phyloP scores from a whole-genome alignment of 2,329 filamentous ascomycete species.

The Verticillium nubilum region DNA sequence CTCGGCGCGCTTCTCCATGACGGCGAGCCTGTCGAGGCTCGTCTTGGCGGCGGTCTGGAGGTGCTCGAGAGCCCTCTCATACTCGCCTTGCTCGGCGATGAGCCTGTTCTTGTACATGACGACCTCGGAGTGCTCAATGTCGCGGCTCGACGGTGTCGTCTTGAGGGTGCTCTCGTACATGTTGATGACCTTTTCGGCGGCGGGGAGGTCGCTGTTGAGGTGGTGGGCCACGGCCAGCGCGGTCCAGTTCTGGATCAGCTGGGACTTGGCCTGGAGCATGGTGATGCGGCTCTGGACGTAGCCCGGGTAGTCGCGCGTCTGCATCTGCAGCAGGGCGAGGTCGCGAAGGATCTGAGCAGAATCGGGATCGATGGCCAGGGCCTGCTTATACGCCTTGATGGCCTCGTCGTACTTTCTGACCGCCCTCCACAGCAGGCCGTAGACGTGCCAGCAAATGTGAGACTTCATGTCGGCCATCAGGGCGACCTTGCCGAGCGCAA shows the following conservation, averaged over 20 bases:
- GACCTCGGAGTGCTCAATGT: conserved; percentile 91
- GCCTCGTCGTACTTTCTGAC: conserved; percentile 98
- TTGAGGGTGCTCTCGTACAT: conserved; percentile 94
- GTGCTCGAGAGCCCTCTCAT: conserved; percentile 78
- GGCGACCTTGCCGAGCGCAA: conserved; percentile 85
- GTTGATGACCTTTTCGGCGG: conserved; percentile 85
- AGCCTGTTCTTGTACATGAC: conserved; percentile 92
- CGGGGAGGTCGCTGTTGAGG: conserved; percentile 73
- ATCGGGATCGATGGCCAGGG: conserved; percentile 87
- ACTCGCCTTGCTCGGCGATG: conserved; percentile 84
- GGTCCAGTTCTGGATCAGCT: conserved; percentile 90
- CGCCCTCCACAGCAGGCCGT: conserved; percentile 86
- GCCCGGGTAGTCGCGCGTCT: conserved; percentile 92
- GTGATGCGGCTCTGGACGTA: conserved; percentile 84
- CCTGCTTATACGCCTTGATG: conserved; percentile 98
- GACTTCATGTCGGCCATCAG: conserved; percentile 97
- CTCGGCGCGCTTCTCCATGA: conserved; percentile 79
- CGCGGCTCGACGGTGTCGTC: conserved; percentile 65
- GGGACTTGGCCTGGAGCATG: conserved; percentile 82
- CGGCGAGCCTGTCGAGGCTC: conserved; percentile 76
- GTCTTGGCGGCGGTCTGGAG: conserved; percentile 71
- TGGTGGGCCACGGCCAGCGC: conserved; percentile 93
- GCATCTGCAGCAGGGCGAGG: conserved; percentile 85
- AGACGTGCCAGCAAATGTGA: conserved; percentile 99
- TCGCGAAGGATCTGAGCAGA: conserved; percentile 92